These are phyloP conservation scores for Zea luxurians DNA, from an alignment of 176 grass and related monocot species.

Conservation along the genomic window DNA sequence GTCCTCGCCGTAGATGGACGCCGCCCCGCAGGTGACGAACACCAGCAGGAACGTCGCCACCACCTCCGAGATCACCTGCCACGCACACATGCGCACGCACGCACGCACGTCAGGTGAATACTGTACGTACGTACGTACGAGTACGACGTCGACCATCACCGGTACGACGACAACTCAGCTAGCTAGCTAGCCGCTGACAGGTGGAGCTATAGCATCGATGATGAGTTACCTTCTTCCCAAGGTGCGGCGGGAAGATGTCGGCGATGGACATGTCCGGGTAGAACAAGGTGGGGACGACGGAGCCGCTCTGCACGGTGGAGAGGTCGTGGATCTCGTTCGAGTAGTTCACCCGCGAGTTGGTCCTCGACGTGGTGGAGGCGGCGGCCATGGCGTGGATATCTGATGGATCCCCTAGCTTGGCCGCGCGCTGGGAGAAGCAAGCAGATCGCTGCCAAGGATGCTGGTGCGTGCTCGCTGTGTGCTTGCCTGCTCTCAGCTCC, in stretches of 20 bases:
- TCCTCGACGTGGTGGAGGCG: conserved; percentile 28
- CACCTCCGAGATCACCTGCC: conserved; percentile 82
- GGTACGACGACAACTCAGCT: too few species aligned
- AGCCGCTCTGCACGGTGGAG: conserved; percentile 56
- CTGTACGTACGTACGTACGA: background rate
- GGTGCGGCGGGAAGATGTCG: conserved; percentile 70
- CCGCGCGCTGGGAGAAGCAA: background rate
- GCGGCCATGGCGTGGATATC: background rate
- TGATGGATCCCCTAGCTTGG: background rate
- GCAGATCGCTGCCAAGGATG: background rate
- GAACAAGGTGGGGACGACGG: conserved; percentile 43
- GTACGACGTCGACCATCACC: background rate
- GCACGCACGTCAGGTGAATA: background rate
- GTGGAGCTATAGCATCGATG: too few species aligned
- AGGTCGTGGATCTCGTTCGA: conserved; percentile 92
- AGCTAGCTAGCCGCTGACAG: too few species aligned
- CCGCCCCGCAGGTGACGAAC: conserved; percentile 85
- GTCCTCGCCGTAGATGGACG: conserved; percentile 64
- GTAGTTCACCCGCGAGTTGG: conserved; percentile 65
- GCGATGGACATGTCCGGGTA: conserved; percentile 60
- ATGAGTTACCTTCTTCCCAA: conserved; percentile 59
- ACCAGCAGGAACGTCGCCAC: conserved; percentile 89
- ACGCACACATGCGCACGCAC: too few species aligned
- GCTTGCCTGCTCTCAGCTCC: conserved; percentile 35
- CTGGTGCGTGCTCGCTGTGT: background rate